Base-by-base conservation (phyloP, 768 basidiomycete species). In the Auricularia cornea region DNA sequence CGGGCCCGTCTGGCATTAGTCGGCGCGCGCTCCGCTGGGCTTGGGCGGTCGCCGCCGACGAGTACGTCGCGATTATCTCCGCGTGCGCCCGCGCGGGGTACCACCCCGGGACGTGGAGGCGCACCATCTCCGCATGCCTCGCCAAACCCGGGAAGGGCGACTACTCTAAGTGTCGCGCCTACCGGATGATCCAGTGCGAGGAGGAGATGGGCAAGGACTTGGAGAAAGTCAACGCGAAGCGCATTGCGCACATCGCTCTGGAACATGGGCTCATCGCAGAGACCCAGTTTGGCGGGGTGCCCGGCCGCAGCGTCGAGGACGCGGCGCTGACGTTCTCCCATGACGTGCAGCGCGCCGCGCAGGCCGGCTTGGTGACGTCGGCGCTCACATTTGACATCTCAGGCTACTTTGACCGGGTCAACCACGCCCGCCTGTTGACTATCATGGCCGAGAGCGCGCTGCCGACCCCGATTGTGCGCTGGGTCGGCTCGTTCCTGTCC, bases 71-170 rank as follows among this genome's bases (percentile, higher is more conserved):
- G 23, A 40, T 66, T 16, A 29, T 52, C 32, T 41, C 41, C 16
- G 38, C 28, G 35, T 44, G 59, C 18, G 41, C 44, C 3, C 40
- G 60, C 18, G 16, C 23, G 16, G 65, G 65, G 28, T 65, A 66
- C 60, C 64, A 65, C 64, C 65, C 65, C 3, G 44, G 3, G 2
- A 32, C 29, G 16, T 65, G 51, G 48, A 59, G 59, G 20, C 23
- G 51, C 30, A 56, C 64, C 4, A 64, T 65, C 12, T 30, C 60
- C 23, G 54, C 56, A 5, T 51, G 60, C 6, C 60, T 66, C 8
- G 35, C 57, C 4, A 66, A 65, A 57, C 65, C 65, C 18, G 32
- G 56, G 3, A 65, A 65, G 51, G 31, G 48, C 51, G 65, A 65
- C 65, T 65, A 65, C 63, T 59, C 63, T 16, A 65, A 60, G 20